Evolutionary conservation across 2,329 filamentous ascomycete species (phyloP).

Genomic region (Aspergillus spinulosporus): DNA sequence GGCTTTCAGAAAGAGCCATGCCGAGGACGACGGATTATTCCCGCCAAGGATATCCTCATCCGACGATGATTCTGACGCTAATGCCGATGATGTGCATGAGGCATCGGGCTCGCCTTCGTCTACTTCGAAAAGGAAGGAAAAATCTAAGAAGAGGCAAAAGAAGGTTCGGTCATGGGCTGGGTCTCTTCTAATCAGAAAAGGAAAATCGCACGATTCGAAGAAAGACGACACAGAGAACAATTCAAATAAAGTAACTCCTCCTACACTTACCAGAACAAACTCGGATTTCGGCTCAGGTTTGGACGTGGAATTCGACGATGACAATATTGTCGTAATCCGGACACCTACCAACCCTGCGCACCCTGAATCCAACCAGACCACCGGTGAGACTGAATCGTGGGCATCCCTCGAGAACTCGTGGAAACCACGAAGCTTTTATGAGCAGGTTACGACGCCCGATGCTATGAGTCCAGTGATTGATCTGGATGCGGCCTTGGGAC

Average conservation of each 20-base stretch:
- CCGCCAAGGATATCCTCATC: conserved; percentile 31
- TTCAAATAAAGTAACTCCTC: conserved; percentile 45
- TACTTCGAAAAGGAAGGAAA: conserved; percentile 35
- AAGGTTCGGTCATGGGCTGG: conserved; percentile 68
- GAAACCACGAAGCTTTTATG: conserved; percentile 48
- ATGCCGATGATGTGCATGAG: conserved; percentile 29
- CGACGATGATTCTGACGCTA: conserved; percentile 32
- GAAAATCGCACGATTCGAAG: conserved; percentile 48
- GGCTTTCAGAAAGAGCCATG: conserved; percentile 23
- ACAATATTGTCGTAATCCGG: conserved; percentile 50
- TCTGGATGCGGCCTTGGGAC: conserved; percentile 86
- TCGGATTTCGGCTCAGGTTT: conserved; percentile 45
- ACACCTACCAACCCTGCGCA: conserved; percentile 42
- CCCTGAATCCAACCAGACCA: conserved; percentile 27
- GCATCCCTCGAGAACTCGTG: conserved; percentile 40
- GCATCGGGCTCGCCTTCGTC: conserved; percentile 25
- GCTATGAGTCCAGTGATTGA: conserved; percentile 81
- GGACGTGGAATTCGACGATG: conserved; percentile 52
- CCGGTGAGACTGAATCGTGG: conserved; percentile 19
- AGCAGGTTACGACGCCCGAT: conserved; percentile 58
- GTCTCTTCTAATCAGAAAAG: conserved; percentile 52
- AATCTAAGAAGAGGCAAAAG: conserved; percentile 60
- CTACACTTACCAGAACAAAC: conserved; percentile 41
- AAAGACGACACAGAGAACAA: conserved; percentile 39
- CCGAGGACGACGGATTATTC: conserved; percentile 24